Conservation (phyloP, 768 basidiomycete species). For the Artomyces pyxidatus region DNA sequence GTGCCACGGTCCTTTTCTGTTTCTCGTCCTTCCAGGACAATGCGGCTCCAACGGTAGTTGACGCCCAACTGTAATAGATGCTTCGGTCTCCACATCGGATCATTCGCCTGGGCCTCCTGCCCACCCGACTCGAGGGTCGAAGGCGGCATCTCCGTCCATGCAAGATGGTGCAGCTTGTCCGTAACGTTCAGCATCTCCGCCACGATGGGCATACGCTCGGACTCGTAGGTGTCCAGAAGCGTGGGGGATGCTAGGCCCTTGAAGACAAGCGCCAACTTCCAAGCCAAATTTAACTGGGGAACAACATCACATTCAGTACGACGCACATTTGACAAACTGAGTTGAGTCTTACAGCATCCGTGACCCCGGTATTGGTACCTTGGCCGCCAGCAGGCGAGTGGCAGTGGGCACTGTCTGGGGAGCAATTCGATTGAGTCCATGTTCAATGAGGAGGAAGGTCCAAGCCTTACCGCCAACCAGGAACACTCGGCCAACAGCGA, state of each 20-base stretch:
- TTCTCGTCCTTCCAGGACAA: constrained; percentile 33
- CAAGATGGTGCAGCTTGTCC: constrained; percentile 27
- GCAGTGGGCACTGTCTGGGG: constrained; percentile 41
- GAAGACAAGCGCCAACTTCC: constrained; percentile 24
- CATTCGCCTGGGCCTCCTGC: constrained; percentile 1
- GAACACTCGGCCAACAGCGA: constrained; percentile 37
- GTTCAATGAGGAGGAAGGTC: not conserved
- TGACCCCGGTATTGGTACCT: constrained; percentile 24
- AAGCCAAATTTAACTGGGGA: constrained; percentile 22
- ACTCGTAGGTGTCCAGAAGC: constrained; percentile 21
- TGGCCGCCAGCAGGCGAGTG: constrained; percentile 37
- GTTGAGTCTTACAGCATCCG: constrained; percentile 18
- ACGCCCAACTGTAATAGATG: constrained; percentile 37
- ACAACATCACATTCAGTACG: not conserved
- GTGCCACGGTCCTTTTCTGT: constrained; percentile 16
- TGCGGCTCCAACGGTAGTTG: constrained; percentile 45
- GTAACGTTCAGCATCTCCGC: constrained; percentile 25
- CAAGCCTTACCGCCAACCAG: constrained; percentile 34
- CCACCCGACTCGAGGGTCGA: constrained; percentile 15
- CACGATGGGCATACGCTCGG: constrained; percentile 25
- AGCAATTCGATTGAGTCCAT: not conserved
- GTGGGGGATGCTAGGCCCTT: constrained; percentile 18
- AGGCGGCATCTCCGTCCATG: too few species aligned
- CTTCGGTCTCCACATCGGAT: constrained; percentile 6
- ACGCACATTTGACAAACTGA: too few species aligned